Base-by-base conservation (phyloP, 1,284 basidiomycete species). In the Cutaneotrichosporon arboriforme region DNA sequence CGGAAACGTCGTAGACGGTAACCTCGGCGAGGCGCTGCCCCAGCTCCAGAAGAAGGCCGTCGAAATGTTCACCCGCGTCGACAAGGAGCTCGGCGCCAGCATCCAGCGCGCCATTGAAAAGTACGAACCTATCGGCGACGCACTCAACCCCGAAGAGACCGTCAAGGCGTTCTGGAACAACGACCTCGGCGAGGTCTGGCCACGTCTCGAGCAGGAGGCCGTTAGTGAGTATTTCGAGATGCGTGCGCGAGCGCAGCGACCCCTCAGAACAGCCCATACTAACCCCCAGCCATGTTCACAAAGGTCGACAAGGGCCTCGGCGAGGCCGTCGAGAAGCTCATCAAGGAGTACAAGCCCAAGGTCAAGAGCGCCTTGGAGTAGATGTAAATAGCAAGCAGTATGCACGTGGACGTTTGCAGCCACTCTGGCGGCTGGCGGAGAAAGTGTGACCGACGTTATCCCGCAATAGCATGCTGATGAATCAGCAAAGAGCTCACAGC, bases 221-320 rank as follows among this genome's bases (percentile, higher is more conserved):
- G 26, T 31, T 10, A 31, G 26, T 31, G 10, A 31, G 26, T 31
- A 10, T 10, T 31, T 31, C 26, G n/a, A n/a, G n/a, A n/a, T n/a
- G n/a, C n/a, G n/a, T n/a, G n/a, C n/a, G n/a, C n/a, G n/a, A n/a
- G n/a, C n/a, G n/a, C n/a, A n/a, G n/a, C n/a, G n/a, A n/a, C n/a
- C n/a, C n/a, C n/a, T n/a, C n/a, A n/a, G n/a, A n/a, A n/a, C n/a
- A n/a, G n/a, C n/a, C 26, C 26, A 31, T 10, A 10, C 26, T 10
- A 31, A 31, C 26, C 7, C 38, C 13, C 18, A 46, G 52, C 46
- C 18, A 54, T 54, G 52, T 54, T 54, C 31, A 36, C 36, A 21
- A 34, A 48, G 20, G 52, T 54, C 21, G 41, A 54, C 36, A 13
- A 34, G 15, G 17, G 22, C n/a, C 46, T 54, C 17, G 52, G 46